Evolutionary conservation across 2,329 filamentous ascomycete genomes (phyloP), one percentile per base, ranked within the genome.

Genomic region (Bipolaris bicolor): DNA sequence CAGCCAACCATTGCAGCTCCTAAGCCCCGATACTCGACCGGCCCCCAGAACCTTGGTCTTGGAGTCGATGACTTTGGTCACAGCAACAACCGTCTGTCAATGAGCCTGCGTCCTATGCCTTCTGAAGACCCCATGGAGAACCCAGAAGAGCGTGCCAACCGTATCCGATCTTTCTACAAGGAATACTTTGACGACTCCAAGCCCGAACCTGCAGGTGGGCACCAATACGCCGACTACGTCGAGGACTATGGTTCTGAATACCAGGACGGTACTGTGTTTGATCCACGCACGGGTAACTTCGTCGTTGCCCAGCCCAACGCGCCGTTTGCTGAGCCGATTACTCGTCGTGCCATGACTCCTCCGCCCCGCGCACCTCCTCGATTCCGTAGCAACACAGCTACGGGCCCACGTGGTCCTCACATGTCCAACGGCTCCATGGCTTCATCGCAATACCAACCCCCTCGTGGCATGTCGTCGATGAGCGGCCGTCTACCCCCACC

Each of bases 161-260:
- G 95, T 57, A 99, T 99, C 66, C 87, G 95, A 75, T 99, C 95
- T 3, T 99, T 99, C 81, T 99, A 99, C 82, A 97, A 97, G 81
- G 95, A 99, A 75, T 99, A 99, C 80, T 99, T 99, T 68, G 95
- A 98, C 65, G 94, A 97, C 40, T 86, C 82, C 57, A 90, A 87
- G 73, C 76, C 79, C 2, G 79, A 78, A 40, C 73, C 71, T 34
- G 69, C 64, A 15, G 68, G 70, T 22, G 66, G 63, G 34, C 66
- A 71, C 49, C 61, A 65, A 22, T 73, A 80, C 59, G 79, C 79
- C 34, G 79, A 80, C 39, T 90, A 93, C 76, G 88, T 90, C 61
- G 90, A 93, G 68, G 90, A 94, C 67, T 91, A 91, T 69, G 87
- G 90, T 57, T 80, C 85, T 18, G 85, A 87, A 62, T 91, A 90